These are phyloP conservation scores for Starmerella bombi DNA, from an alignment of 805 yeast genomes.

Conservation along the genomic window DNA sequence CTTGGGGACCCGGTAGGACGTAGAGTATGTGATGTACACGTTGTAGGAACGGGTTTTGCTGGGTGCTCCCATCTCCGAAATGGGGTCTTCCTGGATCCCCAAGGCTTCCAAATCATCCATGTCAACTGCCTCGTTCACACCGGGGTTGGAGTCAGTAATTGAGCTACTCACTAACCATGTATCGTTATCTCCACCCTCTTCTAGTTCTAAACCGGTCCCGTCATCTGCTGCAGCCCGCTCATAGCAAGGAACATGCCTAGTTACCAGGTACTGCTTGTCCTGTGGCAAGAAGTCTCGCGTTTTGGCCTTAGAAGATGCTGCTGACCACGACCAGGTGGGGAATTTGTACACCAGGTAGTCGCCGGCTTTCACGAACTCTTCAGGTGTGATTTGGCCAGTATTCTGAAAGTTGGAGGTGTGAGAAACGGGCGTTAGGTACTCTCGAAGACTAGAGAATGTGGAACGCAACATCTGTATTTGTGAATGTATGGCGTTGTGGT, in stretches of 20 bases:
- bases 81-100: constrained; percentile 27
- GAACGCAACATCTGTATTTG: constrained; percentile 20
- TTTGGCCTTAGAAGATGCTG: constrained; percentile 38
- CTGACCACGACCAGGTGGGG: constrained; percentile 91
- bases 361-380: constrained; percentile 88
- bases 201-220: constrained; percentile 21
- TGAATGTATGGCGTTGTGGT: no score
- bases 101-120: constrained; percentile 27
- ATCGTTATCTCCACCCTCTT: constrained; percentile 31
- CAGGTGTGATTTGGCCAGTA: constrained; percentile 92
- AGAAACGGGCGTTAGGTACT: constrained; percentile 81
- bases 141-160: constrained; percentile 24
- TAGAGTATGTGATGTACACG: constrained; percentile 80
- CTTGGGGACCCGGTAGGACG: constrained; percentile 92
- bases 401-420: constrained; percentile 72
- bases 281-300: constrained; percentile 62
- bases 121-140: constrained; percentile 20
- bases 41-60: constrained; percentile 44
- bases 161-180: constrained; percentile 27
- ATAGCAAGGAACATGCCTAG: constrained; percentile 78
- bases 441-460: constrained; percentile 40
- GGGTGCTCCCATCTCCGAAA: constrained; percentile 26
- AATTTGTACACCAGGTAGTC: constrained; percentile 82
- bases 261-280: constrained; percentile 77
- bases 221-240: constrained; percentile 40